A percentile compares a stretch with the other conserved stretches of the same genome.
Evolutionary conservation across 2,329 filamentous ascomycete species (phyloP).

Genomic region (Sporothrix pallida): DNA sequence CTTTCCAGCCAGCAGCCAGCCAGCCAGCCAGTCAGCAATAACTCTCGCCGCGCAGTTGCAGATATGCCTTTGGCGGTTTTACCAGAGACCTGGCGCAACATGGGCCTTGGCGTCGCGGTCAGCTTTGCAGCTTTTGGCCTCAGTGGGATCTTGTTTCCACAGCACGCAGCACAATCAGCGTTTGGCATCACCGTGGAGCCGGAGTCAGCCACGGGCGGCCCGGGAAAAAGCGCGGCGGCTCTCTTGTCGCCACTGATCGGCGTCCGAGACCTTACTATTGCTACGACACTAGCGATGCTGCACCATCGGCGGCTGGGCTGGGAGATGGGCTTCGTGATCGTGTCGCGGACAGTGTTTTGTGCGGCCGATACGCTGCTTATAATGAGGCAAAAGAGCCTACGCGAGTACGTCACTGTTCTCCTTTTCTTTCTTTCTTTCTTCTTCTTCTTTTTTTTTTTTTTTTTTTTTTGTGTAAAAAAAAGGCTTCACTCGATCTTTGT

Average conservation of each 20-base stretch:
- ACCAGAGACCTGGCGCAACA: slow-evolving; percentile 29
- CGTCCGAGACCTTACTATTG: slow-evolving; percentile 38
- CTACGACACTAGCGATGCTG: slow-evolving; percentile 35
- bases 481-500: not conserved
- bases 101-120: slow-evolving; percentile 33
- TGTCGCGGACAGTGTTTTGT: slow-evolving; percentile 37
- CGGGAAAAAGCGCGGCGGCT: slow-evolving; percentile 10
- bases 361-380: slow-evolving; percentile 35
- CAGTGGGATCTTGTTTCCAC: slow-evolving; percentile 29
- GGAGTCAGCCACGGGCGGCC: not conserved
- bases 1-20: not conserved
- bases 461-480: no score
- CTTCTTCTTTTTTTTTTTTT: not conserved
- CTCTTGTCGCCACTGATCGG: slow-evolving; percentile 37
- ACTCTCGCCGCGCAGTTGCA: not conserved
- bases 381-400: slow-evolving; percentile 25
- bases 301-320: slow-evolving; percentile 29
- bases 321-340: slow-evolving; percentile 39
- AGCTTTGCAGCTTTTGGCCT: slow-evolving; percentile 30
- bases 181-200: slow-evolving; percentile 20
- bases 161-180: slow-evolving; percentile 13
- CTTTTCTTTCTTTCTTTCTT: not conserved
- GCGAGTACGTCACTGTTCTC: slow-evolving; percentile 19
- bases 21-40: no score
- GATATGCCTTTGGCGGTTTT: slow-evolving; percentile 1